phyloP scores from a whole-genome alignment of 352 stramenopile species.

The Blastocystis sp. region DNA sequence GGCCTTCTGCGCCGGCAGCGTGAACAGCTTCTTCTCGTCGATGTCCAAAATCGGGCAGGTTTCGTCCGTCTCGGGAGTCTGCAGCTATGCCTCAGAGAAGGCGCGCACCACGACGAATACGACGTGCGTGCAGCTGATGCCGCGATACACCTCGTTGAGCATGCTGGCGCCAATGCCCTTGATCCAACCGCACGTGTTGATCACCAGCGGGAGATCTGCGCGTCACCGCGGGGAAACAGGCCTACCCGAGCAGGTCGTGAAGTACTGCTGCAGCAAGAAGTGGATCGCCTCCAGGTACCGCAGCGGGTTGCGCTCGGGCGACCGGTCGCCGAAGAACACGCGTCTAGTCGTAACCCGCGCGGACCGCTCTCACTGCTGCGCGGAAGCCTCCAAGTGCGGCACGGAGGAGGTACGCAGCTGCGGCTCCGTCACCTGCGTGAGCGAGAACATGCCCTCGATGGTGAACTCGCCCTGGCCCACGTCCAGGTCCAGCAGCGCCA shows the following conservation, averaged over 20 bases:
- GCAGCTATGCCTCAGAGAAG: conserved; percentile 14
- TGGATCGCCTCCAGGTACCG: conserved; percentile 74
- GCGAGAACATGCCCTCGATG: conserved; percentile 84
- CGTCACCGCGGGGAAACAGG: not conserved
- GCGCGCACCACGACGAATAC: conserved; percentile 71
- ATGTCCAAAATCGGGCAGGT: not conserved
- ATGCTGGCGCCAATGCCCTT: conserved; percentile 92
- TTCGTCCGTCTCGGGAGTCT: not conserved
- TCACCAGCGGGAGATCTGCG: conserved; percentile 80
- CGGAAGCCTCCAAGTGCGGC: not conserved
- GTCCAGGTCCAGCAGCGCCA: conserved; percentile 90
- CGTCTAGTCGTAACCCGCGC: not conserved
- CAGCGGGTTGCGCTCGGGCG: conserved; percentile 74
- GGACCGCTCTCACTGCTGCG: not conserved
- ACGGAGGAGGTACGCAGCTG: conserved; percentile 76
- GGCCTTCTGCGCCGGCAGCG: not conserved
- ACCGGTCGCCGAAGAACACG: conserved; percentile 6
- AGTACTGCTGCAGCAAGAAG: conserved; percentile 74
- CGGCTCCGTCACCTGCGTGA: conserved; percentile 82
- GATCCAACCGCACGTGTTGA: conserved; percentile 95
- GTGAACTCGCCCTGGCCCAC: conserved; percentile 89
- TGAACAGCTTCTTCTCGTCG: not conserved
- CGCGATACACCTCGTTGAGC: conserved; percentile 83
- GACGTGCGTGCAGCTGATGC: conserved; percentile 82
- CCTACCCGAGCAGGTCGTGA: conserved; percentile 64